These are phyloP conservation scores for Vaccinium macrocarpon DNA, from an alignment of 148 eudicot genomes.

Conservation along the genomic window DNA sequence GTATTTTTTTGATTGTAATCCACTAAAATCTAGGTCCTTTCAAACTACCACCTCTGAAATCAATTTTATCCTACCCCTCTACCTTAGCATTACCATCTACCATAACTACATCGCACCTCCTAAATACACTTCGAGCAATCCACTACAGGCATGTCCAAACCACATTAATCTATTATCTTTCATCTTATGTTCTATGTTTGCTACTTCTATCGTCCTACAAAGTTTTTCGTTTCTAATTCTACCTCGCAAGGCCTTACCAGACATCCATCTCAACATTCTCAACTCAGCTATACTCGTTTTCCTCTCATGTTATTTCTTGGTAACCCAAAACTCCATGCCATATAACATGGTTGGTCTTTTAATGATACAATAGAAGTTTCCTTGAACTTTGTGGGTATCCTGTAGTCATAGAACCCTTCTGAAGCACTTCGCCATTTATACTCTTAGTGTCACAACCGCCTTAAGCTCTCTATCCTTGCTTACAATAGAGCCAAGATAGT, in stretches of 20 bases:
- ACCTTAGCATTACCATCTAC: background rate
- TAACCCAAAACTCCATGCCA: background rate
- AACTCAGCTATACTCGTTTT: background rate
- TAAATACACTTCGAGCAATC: background rate
- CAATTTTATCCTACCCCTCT: background rate
- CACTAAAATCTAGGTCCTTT: background rate
- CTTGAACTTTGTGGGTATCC: background rate
- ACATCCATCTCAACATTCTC: background rate
- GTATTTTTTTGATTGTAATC: background rate
- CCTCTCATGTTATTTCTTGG: background rate
- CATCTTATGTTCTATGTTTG: background rate
- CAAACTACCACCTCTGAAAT: background rate
- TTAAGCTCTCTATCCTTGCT: background rate
- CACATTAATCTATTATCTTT: background rate
- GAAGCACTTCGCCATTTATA: background rate
- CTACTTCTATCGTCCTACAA: background rate
- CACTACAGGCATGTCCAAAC: background rate
- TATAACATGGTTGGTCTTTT: background rate
- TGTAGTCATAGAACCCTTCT: background rate
- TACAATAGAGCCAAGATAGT: background rate
- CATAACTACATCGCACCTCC: background rate
- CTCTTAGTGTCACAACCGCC: background rate
- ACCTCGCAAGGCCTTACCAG: background rate
- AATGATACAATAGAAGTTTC: background rate
- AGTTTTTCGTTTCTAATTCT: background rate